Conservation (phyloP, 2,329 filamentous ascomycete species). For the Bipolaris oryzae region DNA sequence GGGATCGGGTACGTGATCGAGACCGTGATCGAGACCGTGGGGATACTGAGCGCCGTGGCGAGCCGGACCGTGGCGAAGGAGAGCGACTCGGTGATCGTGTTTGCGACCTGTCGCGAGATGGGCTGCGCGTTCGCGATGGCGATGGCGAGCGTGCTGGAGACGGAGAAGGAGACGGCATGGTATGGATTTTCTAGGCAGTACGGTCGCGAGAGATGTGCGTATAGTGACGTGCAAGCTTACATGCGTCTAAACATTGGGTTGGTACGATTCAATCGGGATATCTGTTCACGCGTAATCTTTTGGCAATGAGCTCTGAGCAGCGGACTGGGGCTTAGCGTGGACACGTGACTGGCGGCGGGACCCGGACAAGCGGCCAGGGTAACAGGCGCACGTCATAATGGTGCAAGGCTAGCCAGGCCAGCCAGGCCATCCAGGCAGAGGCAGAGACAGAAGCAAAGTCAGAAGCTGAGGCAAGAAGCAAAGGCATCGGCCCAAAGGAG, state of each 20-base stretch:
- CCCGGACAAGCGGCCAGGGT: slow-evolving; percentile 10
- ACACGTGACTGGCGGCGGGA: slow-evolving; percentile 20
- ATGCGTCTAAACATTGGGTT: neutral
- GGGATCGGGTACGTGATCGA: slow-evolving; percentile 43
- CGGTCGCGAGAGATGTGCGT: neutral
- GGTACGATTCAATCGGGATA: neutral
- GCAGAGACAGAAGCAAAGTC: too few species aligned
- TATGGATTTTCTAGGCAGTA: neutral
- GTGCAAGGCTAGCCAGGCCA: neutral
- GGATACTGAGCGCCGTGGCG: slow-evolving; percentile 46
- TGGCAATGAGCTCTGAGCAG: slow-evolving; percentile 12
- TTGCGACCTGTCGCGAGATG: slow-evolving; percentile 51
- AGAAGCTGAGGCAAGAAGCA: too few species aligned
- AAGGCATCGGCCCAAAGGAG: neutral
- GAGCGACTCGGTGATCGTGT: slow-evolving; percentile 37
- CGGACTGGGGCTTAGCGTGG: slow-evolving; percentile 12
- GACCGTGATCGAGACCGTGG: slow-evolving; percentile 48
- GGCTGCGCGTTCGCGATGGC: slow-evolving; percentile 43
- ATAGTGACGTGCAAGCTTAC: neutral
- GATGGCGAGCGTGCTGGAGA: slow-evolving; percentile 34
- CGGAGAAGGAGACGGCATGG: slow-evolving; percentile 35
- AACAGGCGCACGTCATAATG: neutral
- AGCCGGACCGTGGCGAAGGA: slow-evolving; percentile 33
- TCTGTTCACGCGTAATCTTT: slow-evolving; percentile 24
- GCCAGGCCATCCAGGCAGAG: too few species aligned